A percentile compares a stretch with the other conserved stretches of the same genome.
These are phyloP conservation scores for Apophysomyces variabilis DNA, from an alignment of 371 early-diverging fungal genomes.

Conservation along the genomic window DNA sequence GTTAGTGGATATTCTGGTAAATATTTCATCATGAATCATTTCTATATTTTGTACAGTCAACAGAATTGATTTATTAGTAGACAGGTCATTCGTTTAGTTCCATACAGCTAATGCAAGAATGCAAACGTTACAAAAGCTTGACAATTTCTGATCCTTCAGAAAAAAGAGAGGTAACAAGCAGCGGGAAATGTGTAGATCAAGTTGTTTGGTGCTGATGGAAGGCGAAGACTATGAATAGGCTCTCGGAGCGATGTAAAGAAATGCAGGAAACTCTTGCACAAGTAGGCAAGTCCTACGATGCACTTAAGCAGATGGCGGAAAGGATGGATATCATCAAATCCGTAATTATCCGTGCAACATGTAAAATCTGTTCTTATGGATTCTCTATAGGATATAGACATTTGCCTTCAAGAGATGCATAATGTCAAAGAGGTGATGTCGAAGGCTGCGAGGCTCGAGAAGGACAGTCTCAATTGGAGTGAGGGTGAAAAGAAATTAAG, in stretches of 20 bases:
- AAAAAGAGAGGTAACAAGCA: not conserved
- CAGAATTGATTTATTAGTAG: not conserved
- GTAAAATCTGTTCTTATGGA: not conserved
- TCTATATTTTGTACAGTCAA: not conserved
- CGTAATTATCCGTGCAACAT: not conserved
- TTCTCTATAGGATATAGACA: not conserved
- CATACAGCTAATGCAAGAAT: not conserved
- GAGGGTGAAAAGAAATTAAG: not conserved
- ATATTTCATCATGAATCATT: not conserved
- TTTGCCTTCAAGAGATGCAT: slow-evolving; percentile 1
- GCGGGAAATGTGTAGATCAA: not conserved
- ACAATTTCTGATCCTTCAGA: not conserved
- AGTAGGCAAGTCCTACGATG: not conserved
- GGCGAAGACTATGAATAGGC: not conserved
- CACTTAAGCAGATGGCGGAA: not conserved
- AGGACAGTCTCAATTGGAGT: not conserved
- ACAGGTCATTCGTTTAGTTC: slow-evolving; percentile 3
- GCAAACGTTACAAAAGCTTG: not conserved
- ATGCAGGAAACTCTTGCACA: slow-evolving; percentile 3
- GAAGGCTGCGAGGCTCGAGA: not conserved
- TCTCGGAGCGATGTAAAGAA: not conserved
- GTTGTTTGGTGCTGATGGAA: not conserved
- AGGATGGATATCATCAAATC: not conserved
- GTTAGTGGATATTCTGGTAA: slow-evolving; percentile 20
- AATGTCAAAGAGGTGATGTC: not conserved